phyloP scores from a whole-genome alignment of 1,284 basidiomycete genomes.

The Sporisorium exsertum region DNA sequence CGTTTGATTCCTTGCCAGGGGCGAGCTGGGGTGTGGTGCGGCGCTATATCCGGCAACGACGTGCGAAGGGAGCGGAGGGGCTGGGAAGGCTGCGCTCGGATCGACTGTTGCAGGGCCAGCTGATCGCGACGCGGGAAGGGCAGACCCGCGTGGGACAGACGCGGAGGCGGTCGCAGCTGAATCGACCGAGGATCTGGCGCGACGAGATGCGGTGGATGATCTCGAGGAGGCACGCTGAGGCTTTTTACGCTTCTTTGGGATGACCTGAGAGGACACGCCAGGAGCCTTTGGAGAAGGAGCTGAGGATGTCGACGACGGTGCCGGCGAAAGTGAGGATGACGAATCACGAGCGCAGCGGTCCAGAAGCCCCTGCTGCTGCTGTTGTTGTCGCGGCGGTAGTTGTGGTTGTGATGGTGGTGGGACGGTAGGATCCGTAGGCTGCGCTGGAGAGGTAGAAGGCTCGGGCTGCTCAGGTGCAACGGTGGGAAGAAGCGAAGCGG shows the following conservation, averaged over 20 bases:
- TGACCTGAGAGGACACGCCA: not conserved
- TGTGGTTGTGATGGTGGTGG: slow-evolving; percentile 1
- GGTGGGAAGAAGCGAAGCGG: not conserved
- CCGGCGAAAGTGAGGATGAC: slow-evolving; percentile 40
- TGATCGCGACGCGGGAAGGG: not conserved
- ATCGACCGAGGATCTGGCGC: slow-evolving; percentile 14
- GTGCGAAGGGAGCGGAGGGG: not conserved
- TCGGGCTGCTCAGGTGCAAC: slow-evolving; percentile 6
- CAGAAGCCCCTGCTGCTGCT: slow-evolving; percentile 8
- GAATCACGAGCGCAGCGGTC: slow-evolving; percentile 22
- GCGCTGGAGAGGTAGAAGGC: not conserved
- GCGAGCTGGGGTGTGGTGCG: slow-evolving; percentile 14
- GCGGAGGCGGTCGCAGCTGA: slow-evolving; percentile 4
- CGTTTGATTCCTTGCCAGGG: slow-evolving; percentile 14
- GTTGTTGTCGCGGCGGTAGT: slow-evolving; percentile 8
- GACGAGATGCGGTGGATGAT: slow-evolving; percentile 24
- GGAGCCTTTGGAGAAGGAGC: slow-evolving; percentile 11
- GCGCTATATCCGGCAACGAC: not conserved
- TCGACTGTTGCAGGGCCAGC: slow-evolving; percentile 3
- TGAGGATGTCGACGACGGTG: slow-evolving; percentile 35
- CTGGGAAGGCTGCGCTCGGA: not conserved
- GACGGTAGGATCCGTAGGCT: not conserved
- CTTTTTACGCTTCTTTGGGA: not conserved
- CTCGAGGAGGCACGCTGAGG: slow-evolving; percentile 5
- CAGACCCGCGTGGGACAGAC: not conserved